Base-by-base conservation (phyloP, 2,329 filamentous ascomycete genomes). In the Alternaria rosae region DNA sequence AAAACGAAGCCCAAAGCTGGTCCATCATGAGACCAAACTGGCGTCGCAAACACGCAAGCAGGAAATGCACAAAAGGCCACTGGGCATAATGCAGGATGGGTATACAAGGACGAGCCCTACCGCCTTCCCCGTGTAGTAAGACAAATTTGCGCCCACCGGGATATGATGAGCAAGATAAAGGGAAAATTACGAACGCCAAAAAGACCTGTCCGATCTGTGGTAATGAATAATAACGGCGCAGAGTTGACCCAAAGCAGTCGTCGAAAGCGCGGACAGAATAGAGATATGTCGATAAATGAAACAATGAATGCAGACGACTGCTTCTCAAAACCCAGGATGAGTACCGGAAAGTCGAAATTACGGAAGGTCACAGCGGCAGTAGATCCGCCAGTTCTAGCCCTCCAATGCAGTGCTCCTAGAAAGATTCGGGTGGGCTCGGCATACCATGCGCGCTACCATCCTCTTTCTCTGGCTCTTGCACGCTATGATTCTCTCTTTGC, bases 371-470 rank as follows among this genome's bases (percentile, higher is more conserved):
- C 13, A 30, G 52, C n/a, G 21, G 32, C 5, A 41, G 13, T 26
- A 20, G 26, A 21, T 35, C 41, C 15, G 38, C 13, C 12, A n/a
- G 21, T 7, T 13, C 13, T 41, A 13, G 41, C 15, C 28, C 53
- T 15, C 55, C 48, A 21, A 25, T 12, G n/a, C 17, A 25, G 6
- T 43, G 23, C 21, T n/a, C 43, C 73, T 68, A 74, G 62, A 68
- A 92, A 88, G 78, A 92, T 93, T 81, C 94, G 89, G 71, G 71
- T 5, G 92, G 92, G 75, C 92, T 95, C 85, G 94, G 93, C 88
- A 94, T 93, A 20, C 90, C 90, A 30, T 88, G 81, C 35, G 78
- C 88, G 17, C 84, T 86, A 59, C 89, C 89, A 74, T 91, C 90
- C 69, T 89, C 89, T 58, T 87, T 90, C 76, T 89, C 88, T 64